Evolutionary conservation across 176 grass and related monocot genomes (phyloP), one percentile per base, ranked within the genome.

Genomic region (Guadua angustifolia): DNA sequence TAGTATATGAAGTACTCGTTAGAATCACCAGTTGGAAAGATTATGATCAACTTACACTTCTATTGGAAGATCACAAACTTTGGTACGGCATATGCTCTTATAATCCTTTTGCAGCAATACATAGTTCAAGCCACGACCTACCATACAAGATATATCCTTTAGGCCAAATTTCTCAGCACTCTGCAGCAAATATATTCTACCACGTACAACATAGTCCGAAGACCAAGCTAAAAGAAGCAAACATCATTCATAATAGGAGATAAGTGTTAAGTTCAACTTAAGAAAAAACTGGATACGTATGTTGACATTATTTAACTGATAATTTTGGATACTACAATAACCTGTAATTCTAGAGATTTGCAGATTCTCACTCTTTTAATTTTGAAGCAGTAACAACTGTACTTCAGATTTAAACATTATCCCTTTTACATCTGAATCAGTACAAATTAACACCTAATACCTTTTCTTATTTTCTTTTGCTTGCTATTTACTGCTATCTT

Each of bases 21-120:
- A 66, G 55, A 81, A 77, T 21, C 21, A 82, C 8, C n/a, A 18
- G 58, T 45, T 24, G 17, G 25, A 17, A 72, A 80, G 59, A 64
- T 39, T 72, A 38, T 26, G 59, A 44, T 50, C 57, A 90, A 86
- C 83, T 90, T 86, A 90, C 83, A 90, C 79, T 83, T 90, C 47
- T 58, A 78, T 60, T 44, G 66, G 67, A 86, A 50, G 57, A 33
- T 90, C 79, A 86, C 14, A 86, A 56, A 72, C 66, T 90, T 73
- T 90, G n/a, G 66, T 78, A 17, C 83, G 66, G 79, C 88, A 86
- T 73, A 90, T 90, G 58, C 26, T 72, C 73, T 82, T 90, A 6
- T 0, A 11, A 66, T 90, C 83, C 84, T 82, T 90, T 79, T 78
- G 83, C 32, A 90, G 73, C 66, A 90, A 56, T 46, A 90, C 66